Base-by-base conservation (phyloP, 306 rosid genomes). In the Vigna mungo region DNA sequence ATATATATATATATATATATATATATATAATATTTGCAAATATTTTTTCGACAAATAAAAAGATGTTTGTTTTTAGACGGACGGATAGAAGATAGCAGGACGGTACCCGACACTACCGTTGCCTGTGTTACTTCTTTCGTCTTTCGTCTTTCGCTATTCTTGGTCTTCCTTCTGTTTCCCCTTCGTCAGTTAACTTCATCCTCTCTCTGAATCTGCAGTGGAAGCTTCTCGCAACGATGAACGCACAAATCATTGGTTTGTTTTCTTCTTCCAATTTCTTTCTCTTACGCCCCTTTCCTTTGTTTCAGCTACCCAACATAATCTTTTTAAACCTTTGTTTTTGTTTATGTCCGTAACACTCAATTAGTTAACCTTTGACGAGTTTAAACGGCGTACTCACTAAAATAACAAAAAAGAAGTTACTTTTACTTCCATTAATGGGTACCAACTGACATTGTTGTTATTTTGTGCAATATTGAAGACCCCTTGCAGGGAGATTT, bases 401-500 rank as follows among this genome's bases (percentile, higher is more conserved):
- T 48, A 16, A 69, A n/a, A 48, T 16, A 32, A 20, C 11, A 1
- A 32, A 9, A 37, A 23, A 8, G 5, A 7, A 66, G 51, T 32
- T 13, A 17, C 27, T 55, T 68, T 44, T 21, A 39, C 16, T 39
- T 64, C 7, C 16, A 30, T 30, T 59, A 6, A 2, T 58, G 46
- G 46, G 46, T 41, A 41, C 46, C 44, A 11, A 41, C 46, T 41
- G 2, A 41, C 3, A 5, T 59, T 14, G 39, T 30, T 9, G 15
- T 58, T 58, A 56, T 56, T 20, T 58, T 49, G 12, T 81, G 60
- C 34, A 36, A 10, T 78, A 43, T 69, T 67, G 66, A 78, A 93
- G 98, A 93, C 77, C 98, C 99, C 2, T 69, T 91, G 82, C 99
- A 88, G 80, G 99, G 98, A 23, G 97, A 96, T 84, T 96, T 96